Conservation (phyloP, 495 filamentous ascomycete genomes). For the Tetracladium setigerum region DNA sequence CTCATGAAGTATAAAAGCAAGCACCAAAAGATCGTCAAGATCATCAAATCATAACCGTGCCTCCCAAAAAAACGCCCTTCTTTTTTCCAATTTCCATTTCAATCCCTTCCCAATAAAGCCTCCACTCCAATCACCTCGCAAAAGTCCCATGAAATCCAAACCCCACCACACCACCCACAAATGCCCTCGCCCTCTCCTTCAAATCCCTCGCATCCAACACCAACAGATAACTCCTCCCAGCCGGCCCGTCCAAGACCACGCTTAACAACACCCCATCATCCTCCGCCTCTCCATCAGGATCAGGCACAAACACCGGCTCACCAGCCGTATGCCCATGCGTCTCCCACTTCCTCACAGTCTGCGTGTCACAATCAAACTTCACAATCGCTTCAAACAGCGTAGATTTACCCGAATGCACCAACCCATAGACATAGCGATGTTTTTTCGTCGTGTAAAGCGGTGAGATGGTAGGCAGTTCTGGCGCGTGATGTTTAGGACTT, state of each 20-base stretch:
- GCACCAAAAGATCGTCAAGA: too few relatives aligned
- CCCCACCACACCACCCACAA: constrained; percentile 50
- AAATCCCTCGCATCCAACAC: constrained; percentile 59
- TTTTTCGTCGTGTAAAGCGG: constrained; percentile 40
- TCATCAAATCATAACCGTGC: too few relatives aligned
- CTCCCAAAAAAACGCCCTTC: too few relatives aligned
- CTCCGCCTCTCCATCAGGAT: constrained; percentile 40
- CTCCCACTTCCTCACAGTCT: constrained; percentile 43
- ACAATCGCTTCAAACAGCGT: constrained; percentile 58
- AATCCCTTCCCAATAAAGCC: too few relatives aligned
- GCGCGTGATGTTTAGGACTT: not conserved
- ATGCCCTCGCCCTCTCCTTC: constrained; percentile 58
- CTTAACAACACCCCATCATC: constrained; percentile 69
- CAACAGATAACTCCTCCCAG: constrained; percentile 59
- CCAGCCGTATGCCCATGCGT: constrained; percentile 58
- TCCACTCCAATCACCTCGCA: too few relatives aligned
- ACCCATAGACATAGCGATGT: constrained; percentile 59
- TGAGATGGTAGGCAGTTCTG: constrained; percentile 65
- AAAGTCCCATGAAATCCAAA: constrained; percentile 71
- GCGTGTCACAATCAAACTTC: constrained; percentile 57
- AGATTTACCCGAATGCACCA: constrained; percentile 47
- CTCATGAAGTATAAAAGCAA: too few relatives aligned
- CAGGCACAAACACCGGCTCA: constrained; percentile 65
- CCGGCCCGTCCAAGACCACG: constrained; percentile 60
- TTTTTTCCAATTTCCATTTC: too few relatives aligned